Evolutionary conservation across 257 asterid genomes (phyloP).

Genomic region (Coffea canephora): DNA sequence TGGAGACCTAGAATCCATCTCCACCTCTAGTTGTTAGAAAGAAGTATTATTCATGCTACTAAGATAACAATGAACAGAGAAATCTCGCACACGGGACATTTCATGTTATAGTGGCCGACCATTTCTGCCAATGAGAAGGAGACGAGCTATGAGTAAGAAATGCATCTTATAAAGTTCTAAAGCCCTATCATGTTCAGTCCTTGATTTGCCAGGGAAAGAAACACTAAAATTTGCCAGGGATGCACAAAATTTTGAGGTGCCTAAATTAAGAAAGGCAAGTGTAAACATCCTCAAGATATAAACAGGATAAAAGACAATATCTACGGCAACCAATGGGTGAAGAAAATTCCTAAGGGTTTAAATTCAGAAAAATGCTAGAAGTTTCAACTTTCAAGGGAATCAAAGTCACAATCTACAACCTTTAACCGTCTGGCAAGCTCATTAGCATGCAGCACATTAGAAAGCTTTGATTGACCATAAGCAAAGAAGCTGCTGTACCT

Average conservation of each 20-base stretch:
- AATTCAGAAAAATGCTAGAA: slow-evolving; percentile 1
- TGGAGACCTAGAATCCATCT: not conserved
- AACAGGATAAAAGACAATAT: not conserved
- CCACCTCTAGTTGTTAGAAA: no score
- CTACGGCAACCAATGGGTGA: not conserved
- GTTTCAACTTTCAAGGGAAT: not conserved
- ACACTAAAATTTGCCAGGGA: not conserved
- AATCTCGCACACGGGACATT: not conserved
- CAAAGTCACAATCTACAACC: slow-evolving; percentile 29
- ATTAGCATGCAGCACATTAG: slow-evolving; percentile 68
- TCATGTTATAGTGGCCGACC: not conserved
- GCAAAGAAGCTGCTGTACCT: slow-evolving; percentile 56
- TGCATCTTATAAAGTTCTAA: not conserved
- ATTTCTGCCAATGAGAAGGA: not conserved
- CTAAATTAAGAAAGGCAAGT: not conserved
- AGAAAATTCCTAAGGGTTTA: not conserved
- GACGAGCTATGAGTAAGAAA: not conserved
- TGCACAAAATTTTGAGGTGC: not conserved
- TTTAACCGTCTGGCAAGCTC: slow-evolving; percentile 64
- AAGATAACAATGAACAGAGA: not conserved
- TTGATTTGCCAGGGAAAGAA: not conserved
- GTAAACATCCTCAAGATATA: not conserved
- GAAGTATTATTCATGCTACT: no score
- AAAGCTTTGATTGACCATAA: slow-evolving; percentile 86
- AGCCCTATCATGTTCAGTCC: not conserved